Conservation (phyloP, 495 filamentous ascomycete species). For the Chaetomidium leptoderma region DNA sequence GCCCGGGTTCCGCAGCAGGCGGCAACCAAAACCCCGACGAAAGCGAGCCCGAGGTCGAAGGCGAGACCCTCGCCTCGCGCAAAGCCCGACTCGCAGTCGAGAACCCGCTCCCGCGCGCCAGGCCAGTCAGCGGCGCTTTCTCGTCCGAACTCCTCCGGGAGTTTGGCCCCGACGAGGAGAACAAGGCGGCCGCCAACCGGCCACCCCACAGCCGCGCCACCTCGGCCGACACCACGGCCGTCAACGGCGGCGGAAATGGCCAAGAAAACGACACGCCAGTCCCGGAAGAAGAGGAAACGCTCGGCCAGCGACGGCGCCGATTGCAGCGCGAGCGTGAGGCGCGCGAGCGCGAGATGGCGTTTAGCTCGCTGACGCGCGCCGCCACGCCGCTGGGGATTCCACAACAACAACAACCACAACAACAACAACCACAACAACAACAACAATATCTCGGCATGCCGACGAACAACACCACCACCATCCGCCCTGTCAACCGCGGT, state of each 20-base stretch:
- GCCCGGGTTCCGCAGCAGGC: background rate
- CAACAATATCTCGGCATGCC: too few relatives aligned
- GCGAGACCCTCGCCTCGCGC: constrained; percentile 75
- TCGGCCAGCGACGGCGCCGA: constrained; percentile 78
- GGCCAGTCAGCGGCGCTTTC: constrained; percentile 69
- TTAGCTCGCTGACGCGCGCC: constrained; percentile 13
- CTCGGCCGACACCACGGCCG: background rate
- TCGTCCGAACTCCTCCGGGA: constrained; percentile 73
- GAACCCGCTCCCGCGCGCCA: constrained; percentile 45
- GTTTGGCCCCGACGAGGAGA: constrained; percentile 47
- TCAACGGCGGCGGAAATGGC: constrained; percentile 21
- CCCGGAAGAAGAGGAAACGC: constrained; percentile 72
- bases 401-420: constrained; percentile 19
- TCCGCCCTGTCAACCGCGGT: constrained; percentile 23
- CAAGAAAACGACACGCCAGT: constrained; percentile 12
- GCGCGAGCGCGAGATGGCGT: constrained; percentile 43
- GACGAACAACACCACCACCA: background rate
- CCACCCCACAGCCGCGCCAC: constrained; percentile 17
- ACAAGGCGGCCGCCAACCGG: constrained; percentile 10
- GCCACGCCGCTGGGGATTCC: constrained; percentile 13
- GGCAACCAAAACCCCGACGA: constrained; percentile 14
- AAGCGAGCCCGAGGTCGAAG: constrained; percentile 56
- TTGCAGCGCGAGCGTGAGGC: constrained; percentile 69
- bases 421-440: too few relatives aligned
- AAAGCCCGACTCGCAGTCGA: constrained; percentile 61